Evolutionary conservation across 2,329 filamentous ascomycete genomes (phyloP), one percentile per base, ranked within the genome.

Genomic region (Alternaria brassicicola): DNA sequence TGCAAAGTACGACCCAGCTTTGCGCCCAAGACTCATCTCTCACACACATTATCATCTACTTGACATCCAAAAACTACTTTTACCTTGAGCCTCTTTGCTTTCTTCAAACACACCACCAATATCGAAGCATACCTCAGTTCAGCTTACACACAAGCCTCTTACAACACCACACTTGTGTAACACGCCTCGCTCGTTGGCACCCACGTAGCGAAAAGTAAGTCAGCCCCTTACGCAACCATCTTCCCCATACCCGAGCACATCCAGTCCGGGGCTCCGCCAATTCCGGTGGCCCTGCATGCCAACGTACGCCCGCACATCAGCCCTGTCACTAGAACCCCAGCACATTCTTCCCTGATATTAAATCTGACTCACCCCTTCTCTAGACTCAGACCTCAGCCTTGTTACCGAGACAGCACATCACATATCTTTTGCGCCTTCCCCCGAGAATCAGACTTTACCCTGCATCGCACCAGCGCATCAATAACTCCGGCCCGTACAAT

Each of bases 281-380:
- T 58, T 67, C 55, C 59, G 56, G 64, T 48, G 55, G 59, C 52
- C 55, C 26, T 47, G 49, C 59, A 56, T 69, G 73, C 74, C 72
- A 74, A 60, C 74, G 65, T 71, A 75, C 63, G 43, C 51, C 35
- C 43, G 43, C 63, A 42, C 19, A 17, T 65, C 68, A 71, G 70
- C 70, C 73, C 66, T 72, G 70, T 65, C 50, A 41, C 63, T 59
- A 55, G 26, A 17, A 25, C 23, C 23, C 39, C 23, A 31, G 33
- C 54, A 38, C 48, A 36, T 36, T 41, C 38, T 52, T 45, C 41
- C 46, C 54, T 62, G 64, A 73, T 71, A 74, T 72, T 73, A 71
- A 72, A 71, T 75, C 74, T 76, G 70, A 76, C 74, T 75, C 70
- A 76, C 65, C 28, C 35, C 51, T 64, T 57, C 62, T 46, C 51